Percentiles rank a stretch among this genome's conserved stretches.
Conservation (phyloP, 2,329 filamentous ascomycete species). For the Elsinoe arachidis region DNA sequence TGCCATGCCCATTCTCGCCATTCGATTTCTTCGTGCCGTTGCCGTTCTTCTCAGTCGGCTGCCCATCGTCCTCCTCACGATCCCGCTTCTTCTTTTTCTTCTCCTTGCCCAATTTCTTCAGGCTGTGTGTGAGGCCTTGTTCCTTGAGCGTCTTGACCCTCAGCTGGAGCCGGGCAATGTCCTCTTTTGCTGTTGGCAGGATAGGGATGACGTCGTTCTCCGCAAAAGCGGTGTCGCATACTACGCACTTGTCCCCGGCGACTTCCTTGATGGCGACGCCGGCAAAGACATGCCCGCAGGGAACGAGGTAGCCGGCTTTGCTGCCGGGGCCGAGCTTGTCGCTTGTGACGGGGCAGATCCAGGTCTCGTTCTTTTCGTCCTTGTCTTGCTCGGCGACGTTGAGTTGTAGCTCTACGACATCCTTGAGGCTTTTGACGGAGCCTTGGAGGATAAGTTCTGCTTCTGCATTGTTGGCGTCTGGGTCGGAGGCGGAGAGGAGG, state of each 20-base stretch:
- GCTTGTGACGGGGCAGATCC: conserved; percentile 78
- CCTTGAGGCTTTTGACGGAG: conserved; percentile 67
- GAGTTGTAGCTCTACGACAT: conserved; percentile 81
- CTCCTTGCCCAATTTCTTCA: conserved; percentile 65
- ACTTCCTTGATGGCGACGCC: conserved; percentile 64
- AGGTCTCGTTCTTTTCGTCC: conserved; percentile 44
- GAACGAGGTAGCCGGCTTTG: conserved; percentile 81
- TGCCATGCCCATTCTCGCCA: conserved; percentile 41
- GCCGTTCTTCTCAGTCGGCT: conserved; percentile 11
- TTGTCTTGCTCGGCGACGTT: conserved; percentile 43
- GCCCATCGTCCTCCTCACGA: conserved; percentile 30
- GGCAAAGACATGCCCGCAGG: conserved; percentile 90
- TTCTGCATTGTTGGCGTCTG: conserved; percentile 46
- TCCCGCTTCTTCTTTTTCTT: conserved; percentile 54
- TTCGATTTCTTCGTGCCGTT: conserved; percentile 9
- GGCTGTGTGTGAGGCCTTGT: conserved; percentile 68
- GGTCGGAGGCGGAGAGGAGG: conserved; percentile 48
- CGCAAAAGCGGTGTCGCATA: conserved; percentile 65
- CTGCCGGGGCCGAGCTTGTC: conserved; percentile 73
- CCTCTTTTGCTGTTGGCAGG: conserved; percentile 60
- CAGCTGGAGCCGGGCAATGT: conserved; percentile 58
- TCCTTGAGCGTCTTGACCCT: conserved; percentile 61
- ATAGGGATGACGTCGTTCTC: conserved; percentile 74
- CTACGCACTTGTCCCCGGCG: conserved; percentile 51
- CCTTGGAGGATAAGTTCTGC: conserved; percentile 54